Evolutionary conservation across 257 asterid species (phyloP).

Genomic region (Solanum gandarillasii): DNA sequence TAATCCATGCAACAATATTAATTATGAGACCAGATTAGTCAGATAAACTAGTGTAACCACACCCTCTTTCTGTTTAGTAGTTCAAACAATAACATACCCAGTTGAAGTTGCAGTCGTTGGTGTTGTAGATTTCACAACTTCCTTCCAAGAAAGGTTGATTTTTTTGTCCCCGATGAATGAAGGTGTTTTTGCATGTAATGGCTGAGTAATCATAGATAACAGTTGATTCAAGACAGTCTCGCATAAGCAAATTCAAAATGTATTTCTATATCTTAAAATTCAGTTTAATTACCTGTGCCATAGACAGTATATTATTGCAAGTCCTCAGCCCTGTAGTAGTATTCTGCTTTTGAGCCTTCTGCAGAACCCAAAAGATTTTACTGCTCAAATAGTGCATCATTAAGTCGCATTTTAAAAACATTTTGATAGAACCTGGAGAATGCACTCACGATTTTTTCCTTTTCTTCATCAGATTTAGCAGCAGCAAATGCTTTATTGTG

Average conservation of each 20-base stretch:
- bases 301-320: conserved; percentile 81
- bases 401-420: not conserved
- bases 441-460: conserved; percentile 63
- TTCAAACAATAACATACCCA: conserved; percentile 39
- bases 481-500: conserved; percentile 51
- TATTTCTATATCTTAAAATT: not conserved
- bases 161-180: conserved; percentile 75
- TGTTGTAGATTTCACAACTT: conserved; percentile 40
- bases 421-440: not conserved
- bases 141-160: conserved; percentile 82
- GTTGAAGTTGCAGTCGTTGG: conserved; percentile 29
- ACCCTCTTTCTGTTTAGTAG: not conserved
- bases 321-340: conserved; percentile 63
- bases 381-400: not conserved
- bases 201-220: conserved; percentile 30
- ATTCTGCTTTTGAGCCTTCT: conserved; percentile 70
- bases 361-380: conserved; percentile 13
- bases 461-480: conserved; percentile 75
- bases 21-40: not conserved
- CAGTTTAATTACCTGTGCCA: conserved; percentile 47
- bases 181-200: conserved; percentile 71
- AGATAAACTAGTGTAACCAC: not conserved
- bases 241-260: not conserved
- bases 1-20: not conserved
- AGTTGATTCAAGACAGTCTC: not conserved